phyloP scores from a whole-genome alignment of 371 early-diverging fungal genomes.

The Lichtheimia ornata region DNA sequence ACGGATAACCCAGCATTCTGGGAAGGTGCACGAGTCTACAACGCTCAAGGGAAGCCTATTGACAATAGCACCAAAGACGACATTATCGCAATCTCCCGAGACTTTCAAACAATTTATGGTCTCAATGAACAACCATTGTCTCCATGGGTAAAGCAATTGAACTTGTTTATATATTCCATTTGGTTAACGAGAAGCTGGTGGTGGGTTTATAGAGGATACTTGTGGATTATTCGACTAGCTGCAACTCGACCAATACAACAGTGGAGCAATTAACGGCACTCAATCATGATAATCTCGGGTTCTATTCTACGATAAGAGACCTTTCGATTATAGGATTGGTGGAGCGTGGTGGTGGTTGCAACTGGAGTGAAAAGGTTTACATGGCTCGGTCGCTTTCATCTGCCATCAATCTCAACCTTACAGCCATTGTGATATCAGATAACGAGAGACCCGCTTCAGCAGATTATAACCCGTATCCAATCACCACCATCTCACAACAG shows the following conservation, averaged over 20 bases:
- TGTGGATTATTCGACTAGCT: slow-evolving; percentile 12
- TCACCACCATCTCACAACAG: neutral
- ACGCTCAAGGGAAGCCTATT: slow-evolving; percentile 10
- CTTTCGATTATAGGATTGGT: slow-evolving; percentile 28
- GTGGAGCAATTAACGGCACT: slow-evolving; percentile 11
- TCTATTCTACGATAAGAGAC: neutral
- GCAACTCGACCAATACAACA: slow-evolving; percentile 12
- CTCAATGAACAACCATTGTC: slow-evolving; percentile 10
- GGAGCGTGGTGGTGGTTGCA: slow-evolving; percentile 24
- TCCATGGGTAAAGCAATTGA: neutral
- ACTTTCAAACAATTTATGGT: slow-evolving; percentile 33
- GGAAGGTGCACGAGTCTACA: slow-evolving; percentile 19
- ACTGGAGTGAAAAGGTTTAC: slow-evolving; percentile 38
- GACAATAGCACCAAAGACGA: slow-evolving; percentile 10
- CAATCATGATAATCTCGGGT: neutral
- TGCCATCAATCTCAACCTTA: slow-evolving; percentile 20
- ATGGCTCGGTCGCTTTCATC: slow-evolving; percentile 21
- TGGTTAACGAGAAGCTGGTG: too few relatives aligned
- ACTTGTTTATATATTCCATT: too few relatives aligned
- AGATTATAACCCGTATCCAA: neutral
- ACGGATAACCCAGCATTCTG: slow-evolving; percentile 6
- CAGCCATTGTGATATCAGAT: slow-evolving; percentile 33
- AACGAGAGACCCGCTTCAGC: slow-evolving; percentile 14
- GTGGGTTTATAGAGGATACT: slow-evolving; percentile 1
- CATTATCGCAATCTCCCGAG: slow-evolving; percentile 15